phyloP scores from a whole-genome alignment of 306 rosid species.

The Vigna reflexopilosa region DNA sequence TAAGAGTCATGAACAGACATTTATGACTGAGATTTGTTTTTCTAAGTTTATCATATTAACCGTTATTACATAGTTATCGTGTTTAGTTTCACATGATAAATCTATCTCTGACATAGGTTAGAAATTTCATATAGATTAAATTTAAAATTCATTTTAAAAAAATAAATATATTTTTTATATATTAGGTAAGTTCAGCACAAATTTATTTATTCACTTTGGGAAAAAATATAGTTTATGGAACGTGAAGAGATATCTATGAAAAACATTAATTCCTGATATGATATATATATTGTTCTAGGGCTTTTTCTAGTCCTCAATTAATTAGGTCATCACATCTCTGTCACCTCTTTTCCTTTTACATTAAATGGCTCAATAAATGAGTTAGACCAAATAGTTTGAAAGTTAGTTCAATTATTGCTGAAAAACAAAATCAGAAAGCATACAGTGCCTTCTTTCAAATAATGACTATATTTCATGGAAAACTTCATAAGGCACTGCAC shows the following conservation, averaged over 20 bases:
- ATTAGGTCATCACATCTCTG: background rate
- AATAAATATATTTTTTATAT: too few relatives aligned
- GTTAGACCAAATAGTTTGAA: background rate
- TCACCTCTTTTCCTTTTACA: constrained; percentile 2
- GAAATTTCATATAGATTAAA: too few relatives aligned
- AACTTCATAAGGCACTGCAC: background rate
- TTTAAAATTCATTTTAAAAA: too few relatives aligned
- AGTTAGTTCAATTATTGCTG: constrained; percentile 15
- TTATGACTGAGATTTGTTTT: too few relatives aligned
- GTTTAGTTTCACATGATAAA: too few relatives aligned
- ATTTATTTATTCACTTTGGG: too few relatives aligned
- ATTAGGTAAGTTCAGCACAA: too few relatives aligned
- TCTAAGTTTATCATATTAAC: too few relatives aligned
- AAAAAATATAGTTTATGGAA: background rate
- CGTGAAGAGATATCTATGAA: background rate
- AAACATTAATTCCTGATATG: background rate
- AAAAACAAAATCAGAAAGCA: background rate
- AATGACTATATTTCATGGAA: background rate
- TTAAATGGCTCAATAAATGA: background rate
- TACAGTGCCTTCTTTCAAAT: background rate
- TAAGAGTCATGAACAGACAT: too few relatives aligned
- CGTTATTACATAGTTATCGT: too few relatives aligned
- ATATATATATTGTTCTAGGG: background rate
- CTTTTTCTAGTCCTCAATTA: background rate
- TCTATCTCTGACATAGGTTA: too few relatives aligned